Evolutionary conservation across 148 eudicot genomes (phyloP).

Genomic region (Camellia japonica): DNA sequence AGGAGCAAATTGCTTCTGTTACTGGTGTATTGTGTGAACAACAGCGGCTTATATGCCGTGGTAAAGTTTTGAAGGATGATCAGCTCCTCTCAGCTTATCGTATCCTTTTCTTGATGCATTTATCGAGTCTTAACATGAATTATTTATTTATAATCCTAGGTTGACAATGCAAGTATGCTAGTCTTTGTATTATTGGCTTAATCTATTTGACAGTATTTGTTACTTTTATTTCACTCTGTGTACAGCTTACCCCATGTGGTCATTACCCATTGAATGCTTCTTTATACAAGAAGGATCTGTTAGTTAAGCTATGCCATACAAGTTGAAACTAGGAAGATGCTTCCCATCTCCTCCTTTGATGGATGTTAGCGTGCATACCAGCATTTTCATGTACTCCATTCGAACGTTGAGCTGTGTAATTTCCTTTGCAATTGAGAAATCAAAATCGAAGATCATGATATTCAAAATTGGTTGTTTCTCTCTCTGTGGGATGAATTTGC

Average conservation of each 20-base stretch:
- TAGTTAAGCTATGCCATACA: neutral
- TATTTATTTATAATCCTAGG: neutral
- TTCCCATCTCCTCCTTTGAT: neutral
- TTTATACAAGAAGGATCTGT: neutral
- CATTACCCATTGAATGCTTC: neutral
- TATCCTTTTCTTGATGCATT: constrained; percentile 43
- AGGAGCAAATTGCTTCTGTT: constrained; percentile 81
- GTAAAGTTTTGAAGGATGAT: constrained; percentile 93
- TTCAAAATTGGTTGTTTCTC: neutral
- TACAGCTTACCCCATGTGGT: neutral
- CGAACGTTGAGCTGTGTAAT: neutral
- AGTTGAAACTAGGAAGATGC: constrained; percentile 2
- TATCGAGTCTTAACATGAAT: neutral
- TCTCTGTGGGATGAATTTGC: neutral
- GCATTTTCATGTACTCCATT: neutral
- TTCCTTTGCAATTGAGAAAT: neutral
- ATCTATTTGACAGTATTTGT: neutral
- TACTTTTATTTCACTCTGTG: neutral
- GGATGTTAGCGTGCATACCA: neutral
- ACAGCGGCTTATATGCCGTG: constrained; percentile 96
- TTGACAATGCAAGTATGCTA: neutral
- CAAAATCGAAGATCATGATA: neutral
- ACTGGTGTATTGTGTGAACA: constrained; percentile 92
- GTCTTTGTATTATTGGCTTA: neutral
- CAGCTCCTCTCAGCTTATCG: constrained; percentile 97